A percentile compares a stretch with the other conserved stretches of the same genome.
Evolutionary conservation across 2,329 filamentous ascomycete genomes (phyloP).

Genomic region (Cladosporium sp.): DNA sequence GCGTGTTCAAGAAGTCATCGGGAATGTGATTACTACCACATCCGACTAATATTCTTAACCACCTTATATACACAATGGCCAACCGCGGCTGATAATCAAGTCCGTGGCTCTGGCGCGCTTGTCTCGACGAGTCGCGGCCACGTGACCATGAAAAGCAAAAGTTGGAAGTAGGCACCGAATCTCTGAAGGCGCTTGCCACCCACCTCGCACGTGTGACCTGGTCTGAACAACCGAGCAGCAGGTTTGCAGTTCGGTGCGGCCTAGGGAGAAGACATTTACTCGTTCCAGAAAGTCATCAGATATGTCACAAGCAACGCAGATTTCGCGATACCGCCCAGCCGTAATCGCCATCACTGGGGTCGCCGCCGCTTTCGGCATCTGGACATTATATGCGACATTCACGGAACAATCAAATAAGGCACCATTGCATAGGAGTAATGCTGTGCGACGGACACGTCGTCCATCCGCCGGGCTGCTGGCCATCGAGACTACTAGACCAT

Average conservation of each 20-base stretch:
- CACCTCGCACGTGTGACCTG: no score
- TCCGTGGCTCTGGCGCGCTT: background rate
- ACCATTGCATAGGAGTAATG: slow-evolving; percentile 62
- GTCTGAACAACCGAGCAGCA: no score
- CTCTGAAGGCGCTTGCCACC: background rate
- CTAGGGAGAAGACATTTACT: no score
- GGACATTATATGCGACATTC: slow-evolving; percentile 51
- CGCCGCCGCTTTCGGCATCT: slow-evolving; percentile 55
- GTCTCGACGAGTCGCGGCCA: background rate
- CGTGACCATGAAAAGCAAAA: background rate
- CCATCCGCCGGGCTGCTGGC: background rate
- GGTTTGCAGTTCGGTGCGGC: no score
- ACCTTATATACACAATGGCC: background rate
- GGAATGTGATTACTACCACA: background rate
- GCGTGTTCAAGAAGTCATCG: background rate
- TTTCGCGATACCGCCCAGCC: slow-evolving; percentile 43
- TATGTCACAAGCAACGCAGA: slow-evolving; percentile 8
- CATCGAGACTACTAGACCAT: background rate
- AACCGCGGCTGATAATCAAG: background rate
- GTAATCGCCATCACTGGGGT: slow-evolving; percentile 55
- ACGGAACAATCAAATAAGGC: slow-evolving; percentile 28
- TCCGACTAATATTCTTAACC: no score
- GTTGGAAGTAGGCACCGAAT: background rate
- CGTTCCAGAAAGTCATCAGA: background rate
- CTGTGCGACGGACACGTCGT: slow-evolving; percentile 49